These are phyloP conservation scores for Skeletonema costatum DNA, from an alignment of 108 stramenopile genomes.

Conservation along the genomic window DNA sequence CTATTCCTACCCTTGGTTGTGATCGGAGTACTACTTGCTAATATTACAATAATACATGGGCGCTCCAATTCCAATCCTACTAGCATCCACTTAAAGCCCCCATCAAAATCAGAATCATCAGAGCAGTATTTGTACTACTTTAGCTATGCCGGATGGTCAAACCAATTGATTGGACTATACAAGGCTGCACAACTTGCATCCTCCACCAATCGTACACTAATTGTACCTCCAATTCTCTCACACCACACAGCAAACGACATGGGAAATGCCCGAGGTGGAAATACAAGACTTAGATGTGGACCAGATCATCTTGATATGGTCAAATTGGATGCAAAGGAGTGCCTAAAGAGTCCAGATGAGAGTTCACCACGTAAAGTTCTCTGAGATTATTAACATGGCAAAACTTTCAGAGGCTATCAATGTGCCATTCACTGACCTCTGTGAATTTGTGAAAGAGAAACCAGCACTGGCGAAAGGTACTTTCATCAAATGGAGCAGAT, in stretches of 20 bases:
- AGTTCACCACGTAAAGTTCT: not conserved
- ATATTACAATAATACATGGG: no score
- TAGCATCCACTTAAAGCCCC: no score
- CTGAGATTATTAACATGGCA: not conserved
- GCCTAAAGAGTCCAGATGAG: not conserved
- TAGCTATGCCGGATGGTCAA: not conserved
- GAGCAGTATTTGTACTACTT: not conserved
- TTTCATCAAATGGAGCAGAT: not conserved
- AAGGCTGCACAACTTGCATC: not conserved
- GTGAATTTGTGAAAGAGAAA: not conserved
- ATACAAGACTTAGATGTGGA: not conserved
- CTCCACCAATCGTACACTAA: conserved; percentile 1
- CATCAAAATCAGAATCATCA: not conserved
- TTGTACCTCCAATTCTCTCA: not conserved
- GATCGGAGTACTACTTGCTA: no score
- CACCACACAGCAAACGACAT: not conserved
- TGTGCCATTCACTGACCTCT: not conserved
- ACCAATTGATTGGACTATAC: not conserved
- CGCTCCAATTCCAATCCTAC: no score
- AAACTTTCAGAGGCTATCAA: not conserved
- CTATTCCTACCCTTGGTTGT: no score
- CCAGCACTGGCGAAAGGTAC: not conserved
- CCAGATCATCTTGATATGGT: not conserved
- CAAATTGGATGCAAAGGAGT: not conserved
- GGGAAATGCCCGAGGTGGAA: not conserved